phyloP scores from a whole-genome alignment of 2,329 filamentous ascomycete species.

The Xylariaceae sp. region DNA sequence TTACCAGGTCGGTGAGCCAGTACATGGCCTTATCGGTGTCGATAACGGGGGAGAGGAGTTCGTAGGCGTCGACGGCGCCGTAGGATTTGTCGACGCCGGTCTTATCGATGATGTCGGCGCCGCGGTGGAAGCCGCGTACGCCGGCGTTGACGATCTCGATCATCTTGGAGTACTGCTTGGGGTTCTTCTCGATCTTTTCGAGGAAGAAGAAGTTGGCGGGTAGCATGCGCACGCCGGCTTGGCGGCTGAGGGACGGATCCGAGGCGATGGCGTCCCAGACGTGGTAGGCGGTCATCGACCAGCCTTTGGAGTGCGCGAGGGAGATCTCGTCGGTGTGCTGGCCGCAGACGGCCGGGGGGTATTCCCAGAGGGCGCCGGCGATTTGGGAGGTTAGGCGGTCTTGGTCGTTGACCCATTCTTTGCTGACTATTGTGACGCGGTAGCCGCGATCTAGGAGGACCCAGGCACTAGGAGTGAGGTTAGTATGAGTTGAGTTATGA shows the following conservation, averaged over 20 bases:
- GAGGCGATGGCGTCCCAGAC: constrained; percentile 38
- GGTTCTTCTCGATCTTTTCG: constrained; percentile 32
- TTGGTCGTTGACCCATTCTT: constrained; percentile 37
- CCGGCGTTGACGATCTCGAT: constrained; percentile 36
- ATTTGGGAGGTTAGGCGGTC: constrained; percentile 42
- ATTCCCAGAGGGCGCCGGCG: constrained; percentile 44
- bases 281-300: constrained; percentile 39
- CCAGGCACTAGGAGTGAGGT: constrained; percentile 33
- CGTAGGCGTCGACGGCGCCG: constrained; percentile 40
- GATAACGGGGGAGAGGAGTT: constrained; percentile 41
- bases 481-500: background rate
- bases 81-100: constrained; percentile 31
- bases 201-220: constrained; percentile 38
- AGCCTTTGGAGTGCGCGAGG: constrained; percentile 36
- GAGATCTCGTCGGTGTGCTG: constrained; percentile 38
- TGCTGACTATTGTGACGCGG: constrained; percentile 40
- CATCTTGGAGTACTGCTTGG: constrained; percentile 36
- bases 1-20: constrained; percentile 38
- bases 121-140: constrained; percentile 36
- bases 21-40: constrained; percentile 42
- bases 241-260: constrained; percentile 28
- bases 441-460: constrained; percentile 40
- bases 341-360: constrained; percentile 41
- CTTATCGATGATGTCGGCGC: constrained; percentile 34
- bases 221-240: constrained; percentile 36